Base-by-base conservation (phyloP, 176 grass and related monocot species). In the Bolboschoenus planiculmis region DNA sequence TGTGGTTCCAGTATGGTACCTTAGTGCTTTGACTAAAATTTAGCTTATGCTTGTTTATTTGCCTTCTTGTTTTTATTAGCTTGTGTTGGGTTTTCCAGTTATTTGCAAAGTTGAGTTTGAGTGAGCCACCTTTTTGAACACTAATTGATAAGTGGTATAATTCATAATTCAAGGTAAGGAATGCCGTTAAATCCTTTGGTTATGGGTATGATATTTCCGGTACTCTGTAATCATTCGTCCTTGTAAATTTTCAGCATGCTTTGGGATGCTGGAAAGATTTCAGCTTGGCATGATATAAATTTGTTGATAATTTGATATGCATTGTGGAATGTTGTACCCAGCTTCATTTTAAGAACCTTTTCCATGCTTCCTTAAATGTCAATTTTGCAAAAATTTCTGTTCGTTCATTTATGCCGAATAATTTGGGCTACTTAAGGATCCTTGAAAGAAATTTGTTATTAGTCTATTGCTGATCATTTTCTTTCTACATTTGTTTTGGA, bases 401-500 rank as follows among this genome's bases (percentile, higher is more conserved):
- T 74, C 3, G 0, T 18, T 30, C 42, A 30, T 26, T 46, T 31
- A 8, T 75, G 42, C 11, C 4, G 0, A 74, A 74, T 48, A 15
- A 47, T 47, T 47, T 29, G 23, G 39, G 39, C 24, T 74, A 26
- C 24, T 75, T 16, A 48, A 18, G 40, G 6, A 30, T 75, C 24
- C 42, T 75, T 50, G 68, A 47, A 75, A 31, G 24, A 48, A 75
- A 23, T 50, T 50, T 43, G 65, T 46, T 72, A 85, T 79, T 36
- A 42, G 15, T 53, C 23, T 18, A 14, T 73, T 64, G 26, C 56
- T 63, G 56, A 79, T 62, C 15, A 46, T 67, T 63, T 54, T 24
- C 10, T 68, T 37, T 37, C 34, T 9, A 39, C 43, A 63, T 44
- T 81, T 87, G 88, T 36, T 85, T 56, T 85, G 37, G 48, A 21